Conservation (phyloP, 176 grass and related monocot genomes). For the Leersia perrieri region DNA sequence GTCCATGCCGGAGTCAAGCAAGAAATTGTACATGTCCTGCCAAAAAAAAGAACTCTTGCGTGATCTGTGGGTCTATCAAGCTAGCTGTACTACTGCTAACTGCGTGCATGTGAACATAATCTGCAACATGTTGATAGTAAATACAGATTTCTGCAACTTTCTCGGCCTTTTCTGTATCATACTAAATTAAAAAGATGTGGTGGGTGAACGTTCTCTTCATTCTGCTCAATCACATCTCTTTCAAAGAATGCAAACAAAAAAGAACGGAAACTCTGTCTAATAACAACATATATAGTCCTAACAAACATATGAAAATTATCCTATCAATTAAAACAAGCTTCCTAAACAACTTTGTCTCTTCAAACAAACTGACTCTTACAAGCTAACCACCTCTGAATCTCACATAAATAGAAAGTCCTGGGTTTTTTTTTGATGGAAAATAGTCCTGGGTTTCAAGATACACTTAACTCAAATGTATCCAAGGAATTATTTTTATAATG, state of each 20-base stretch:
- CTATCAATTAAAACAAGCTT: background rate
- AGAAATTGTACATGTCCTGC: slow-evolving; percentile 72
- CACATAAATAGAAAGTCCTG: background rate
- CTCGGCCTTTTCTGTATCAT: background rate
- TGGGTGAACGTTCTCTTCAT: background rate
- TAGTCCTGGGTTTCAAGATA: background rate
- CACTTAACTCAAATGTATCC: background rate
- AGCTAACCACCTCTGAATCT: background rate
- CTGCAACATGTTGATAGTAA: background rate
- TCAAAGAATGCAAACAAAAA: background rate
- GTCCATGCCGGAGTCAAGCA: slow-evolving; percentile 51
- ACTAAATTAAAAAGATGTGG: background rate
- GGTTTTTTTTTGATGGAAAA: too few relatives aligned
- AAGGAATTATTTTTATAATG: background rate
- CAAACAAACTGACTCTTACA: background rate
- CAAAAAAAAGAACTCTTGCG: background rate
- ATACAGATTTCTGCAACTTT: background rate
- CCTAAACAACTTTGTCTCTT: background rate
- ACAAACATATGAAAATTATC: background rate
- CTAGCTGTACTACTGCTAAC: background rate
- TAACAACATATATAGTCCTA: background rate
- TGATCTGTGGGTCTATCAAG: background rate
- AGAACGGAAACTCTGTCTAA: too few relatives aligned
- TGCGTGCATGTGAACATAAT: background rate
- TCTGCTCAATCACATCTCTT: background rate